These are phyloP conservation scores for Chlamydomonas sp. DNA, from an alignment of 139 green algal genomes.

Conservation along the genomic window DNA sequence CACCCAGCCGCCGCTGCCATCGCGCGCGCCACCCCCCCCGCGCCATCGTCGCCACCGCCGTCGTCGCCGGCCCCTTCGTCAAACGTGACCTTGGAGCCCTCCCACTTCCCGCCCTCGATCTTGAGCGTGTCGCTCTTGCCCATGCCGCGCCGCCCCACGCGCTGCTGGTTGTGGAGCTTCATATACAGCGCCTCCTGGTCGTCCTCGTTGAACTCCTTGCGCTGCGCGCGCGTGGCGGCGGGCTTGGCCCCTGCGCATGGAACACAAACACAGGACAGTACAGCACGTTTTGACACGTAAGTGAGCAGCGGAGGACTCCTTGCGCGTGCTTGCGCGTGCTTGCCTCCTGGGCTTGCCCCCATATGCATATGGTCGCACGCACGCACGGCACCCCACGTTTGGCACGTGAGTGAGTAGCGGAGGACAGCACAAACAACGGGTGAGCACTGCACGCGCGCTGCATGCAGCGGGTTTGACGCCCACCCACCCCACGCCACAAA, in stretches of 20 bases:
- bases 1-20: not conserved
- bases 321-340: too few relatives aligned
- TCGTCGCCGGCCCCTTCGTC: constrained; percentile 39
- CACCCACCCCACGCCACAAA: not conserved
- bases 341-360: too few relatives aligned
- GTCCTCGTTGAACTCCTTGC: constrained; percentile 59
- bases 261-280: too few relatives aligned
- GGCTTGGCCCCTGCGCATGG: not conserved
- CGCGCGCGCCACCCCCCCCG: not conserved
- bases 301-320: too few relatives aligned
- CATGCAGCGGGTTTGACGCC: constrained; percentile 10
- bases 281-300: too few relatives aligned
- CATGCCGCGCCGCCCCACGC: constrained; percentile 35
- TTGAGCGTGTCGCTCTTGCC: constrained; percentile 37
- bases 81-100: constrained; percentile 63
- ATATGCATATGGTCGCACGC: too few relatives aligned
- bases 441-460: too few relatives aligned
- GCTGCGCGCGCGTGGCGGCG: constrained; percentile 6
- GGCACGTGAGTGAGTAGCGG: too few relatives aligned
- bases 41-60: not conserved
- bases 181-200: constrained; percentile 52
- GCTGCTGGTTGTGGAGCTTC: constrained; percentile 34
- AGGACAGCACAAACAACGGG: too few relatives aligned
- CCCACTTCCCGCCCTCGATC: constrained; percentile 58
- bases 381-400: too few relatives aligned